A percentile compares a stretch with the other conserved stretches of the same genome.
phyloP scores from a whole-genome alignment of 2,329 filamentous ascomycete species.

The Ceratocystis lukuohia region DNA sequence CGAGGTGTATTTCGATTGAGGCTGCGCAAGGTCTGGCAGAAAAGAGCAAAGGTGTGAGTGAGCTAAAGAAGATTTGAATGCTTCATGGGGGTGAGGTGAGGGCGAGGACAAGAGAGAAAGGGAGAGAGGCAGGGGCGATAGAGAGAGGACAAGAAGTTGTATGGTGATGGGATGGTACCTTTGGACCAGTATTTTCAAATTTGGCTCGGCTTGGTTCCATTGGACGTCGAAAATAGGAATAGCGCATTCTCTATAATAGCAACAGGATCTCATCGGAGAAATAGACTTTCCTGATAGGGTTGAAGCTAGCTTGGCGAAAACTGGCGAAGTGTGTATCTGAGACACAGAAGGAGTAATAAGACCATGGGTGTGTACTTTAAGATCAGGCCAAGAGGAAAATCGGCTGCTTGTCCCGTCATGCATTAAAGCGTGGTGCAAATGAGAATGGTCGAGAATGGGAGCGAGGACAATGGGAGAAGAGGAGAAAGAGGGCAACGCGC shows the following conservation, averaged over 20 bases:
- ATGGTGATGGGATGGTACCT: slow-evolving; percentile 6
- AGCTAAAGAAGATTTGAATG: background rate
- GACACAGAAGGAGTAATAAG: slow-evolving; percentile 6
- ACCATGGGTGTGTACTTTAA: background rate
- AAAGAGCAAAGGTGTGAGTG: background rate
- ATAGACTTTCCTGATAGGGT: background rate
- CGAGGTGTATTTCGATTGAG: background rate
- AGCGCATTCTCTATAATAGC: slow-evolving; percentile 4
- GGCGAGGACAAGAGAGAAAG: background rate
- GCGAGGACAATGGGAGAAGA: background rate
- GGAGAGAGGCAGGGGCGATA: too few species aligned
- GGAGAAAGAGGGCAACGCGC: background rate
- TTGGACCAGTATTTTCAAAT: background rate
- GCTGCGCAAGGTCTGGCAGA: background rate
- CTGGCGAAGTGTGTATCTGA: slow-evolving; percentile 6
- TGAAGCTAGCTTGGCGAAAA: slow-evolving; percentile 6
- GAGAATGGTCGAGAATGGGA: background rate
- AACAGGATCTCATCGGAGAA: slow-evolving; percentile 4
- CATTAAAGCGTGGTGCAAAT: background rate
- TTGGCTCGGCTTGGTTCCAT: background rate
- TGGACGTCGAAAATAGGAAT: background rate
- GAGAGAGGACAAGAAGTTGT: background rate
- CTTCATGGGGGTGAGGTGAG: background rate
- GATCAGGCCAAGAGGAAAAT: background rate
- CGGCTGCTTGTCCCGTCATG: slow-evolving; percentile 3